Conservation (phyloP, 176 grass and related monocot species). For the Lolium rigidum region DNA sequence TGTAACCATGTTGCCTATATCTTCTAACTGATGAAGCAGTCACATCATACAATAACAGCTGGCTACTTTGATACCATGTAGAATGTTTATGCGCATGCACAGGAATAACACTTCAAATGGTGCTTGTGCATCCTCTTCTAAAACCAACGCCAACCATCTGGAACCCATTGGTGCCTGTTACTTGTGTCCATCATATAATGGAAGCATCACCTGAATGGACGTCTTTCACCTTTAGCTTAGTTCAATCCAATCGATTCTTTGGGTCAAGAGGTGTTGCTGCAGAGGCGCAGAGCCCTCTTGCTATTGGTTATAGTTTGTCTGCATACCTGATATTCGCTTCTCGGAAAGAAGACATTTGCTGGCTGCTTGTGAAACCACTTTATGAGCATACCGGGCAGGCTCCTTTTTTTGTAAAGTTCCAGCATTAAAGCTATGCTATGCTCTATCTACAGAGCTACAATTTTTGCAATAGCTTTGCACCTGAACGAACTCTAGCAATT, state of each 20-base stretch:
- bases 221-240: not conserved
- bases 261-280: not conserved
- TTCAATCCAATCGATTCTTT: not conserved
- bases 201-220: not conserved
- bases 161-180: not conserved
- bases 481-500: not conserved
- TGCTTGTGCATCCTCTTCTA: not conserved
- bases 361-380: not conserved
- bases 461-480: not conserved
- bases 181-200: not conserved
- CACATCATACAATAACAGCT: not conserved
- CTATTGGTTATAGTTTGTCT: not conserved
- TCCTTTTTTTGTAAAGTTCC: not conserved
- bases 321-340: not conserved
- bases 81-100: not conserved
- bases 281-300: not conserved
- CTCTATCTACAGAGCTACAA: not conserved
- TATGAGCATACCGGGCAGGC: not conserved
- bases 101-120: not conserved
- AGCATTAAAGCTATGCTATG: not conserved
- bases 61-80: constrained; percentile 6
- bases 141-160: not conserved
- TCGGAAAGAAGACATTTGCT: not conserved
- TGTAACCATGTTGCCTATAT: not conserved
- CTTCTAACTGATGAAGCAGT: not conserved